These are phyloP conservation scores for Moniliella sp. DNA, from an alignment of 1,284 basidiomycete species.

Conservation along the genomic window DNA sequence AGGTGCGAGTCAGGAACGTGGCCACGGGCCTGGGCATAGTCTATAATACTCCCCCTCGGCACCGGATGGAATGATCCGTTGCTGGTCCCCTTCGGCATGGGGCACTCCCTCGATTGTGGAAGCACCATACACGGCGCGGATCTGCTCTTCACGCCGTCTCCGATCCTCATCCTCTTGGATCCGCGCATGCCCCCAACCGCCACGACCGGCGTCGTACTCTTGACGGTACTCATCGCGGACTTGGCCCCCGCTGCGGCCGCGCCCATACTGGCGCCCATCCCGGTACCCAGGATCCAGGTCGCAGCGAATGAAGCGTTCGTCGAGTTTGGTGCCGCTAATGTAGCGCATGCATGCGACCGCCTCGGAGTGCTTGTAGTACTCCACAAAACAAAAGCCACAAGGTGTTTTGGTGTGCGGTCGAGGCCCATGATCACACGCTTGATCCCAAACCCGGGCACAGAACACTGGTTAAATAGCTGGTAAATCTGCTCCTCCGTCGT, in stretches of 20 bases:
- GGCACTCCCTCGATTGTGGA: not conserved
- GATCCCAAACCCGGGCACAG: conserved; percentile 79
- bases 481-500: conserved; percentile 99
- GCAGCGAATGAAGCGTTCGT: conserved; percentile 92
- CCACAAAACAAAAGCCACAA: conserved; percentile 97
- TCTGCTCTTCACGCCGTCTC: conserved; percentile 53
- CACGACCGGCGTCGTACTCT: conserved; percentile 67
- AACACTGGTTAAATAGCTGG: conserved; percentile 81
- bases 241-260: conserved; percentile 89
- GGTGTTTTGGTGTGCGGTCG: conserved; percentile 87
- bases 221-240: conserved; percentile 76
- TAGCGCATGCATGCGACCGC: conserved; percentile 80
- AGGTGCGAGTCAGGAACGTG: too few species aligned
- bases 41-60: conserved; percentile 12
- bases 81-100: conserved; percentile 4
- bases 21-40: too few species aligned
- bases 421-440: conserved; percentile 99
- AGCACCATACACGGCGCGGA: not conserved
- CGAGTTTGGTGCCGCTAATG: conserved; percentile 90
- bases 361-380: conserved; percentile 87
- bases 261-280: conserved; percentile 87
- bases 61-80: conserved; percentile 9
- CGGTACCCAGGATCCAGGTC: conserved; percentile 94
- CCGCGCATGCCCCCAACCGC: conserved; percentile 57
- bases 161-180: conserved; percentile 44